Percentiles rank a stretch among this genome's conserved stretches.
These are phyloP conservation scores for Geranium rotundifolium DNA, from an alignment of 345 rosid genomes.

Conservation along the genomic window DNA sequence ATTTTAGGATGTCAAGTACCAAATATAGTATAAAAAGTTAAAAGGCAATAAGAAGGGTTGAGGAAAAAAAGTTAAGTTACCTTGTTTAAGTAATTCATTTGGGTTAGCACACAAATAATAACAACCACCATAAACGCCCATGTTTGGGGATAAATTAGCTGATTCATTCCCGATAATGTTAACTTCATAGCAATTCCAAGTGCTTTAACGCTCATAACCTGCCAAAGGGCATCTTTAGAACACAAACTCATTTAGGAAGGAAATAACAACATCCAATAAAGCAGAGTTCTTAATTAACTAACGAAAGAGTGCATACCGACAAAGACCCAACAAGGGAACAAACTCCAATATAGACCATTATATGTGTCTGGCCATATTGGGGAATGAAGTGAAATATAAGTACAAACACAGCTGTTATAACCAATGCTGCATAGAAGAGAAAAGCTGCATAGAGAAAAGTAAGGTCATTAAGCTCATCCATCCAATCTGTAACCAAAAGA, in stretches of 20 bases:
- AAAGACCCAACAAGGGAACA: slow-evolving; percentile 96
- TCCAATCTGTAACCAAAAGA: not conserved
- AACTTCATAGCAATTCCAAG: slow-evolving; percentile 70
- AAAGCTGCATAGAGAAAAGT: slow-evolving; percentile 52
- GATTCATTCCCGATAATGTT: slow-evolving; percentile 62
- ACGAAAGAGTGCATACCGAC: slow-evolving; percentile 45
- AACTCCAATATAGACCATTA: slow-evolving; percentile 87
- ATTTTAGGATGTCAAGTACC: no score
- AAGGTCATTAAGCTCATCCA: not conserved
- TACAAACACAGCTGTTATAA: slow-evolving; percentile 53
- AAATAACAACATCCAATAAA: not conserved
- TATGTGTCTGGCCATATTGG: slow-evolving; percentile 85
- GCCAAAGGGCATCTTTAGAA: slow-evolving; percentile 6
- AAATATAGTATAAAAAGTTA: no score
- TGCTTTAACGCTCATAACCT: slow-evolving; percentile 82
- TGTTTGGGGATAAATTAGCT: slow-evolving; percentile 56
- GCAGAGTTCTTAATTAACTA: not conserved
- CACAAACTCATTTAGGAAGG: not conserved
- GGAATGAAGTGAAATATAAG: slow-evolving; percentile 65
- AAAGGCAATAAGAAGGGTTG: no score
- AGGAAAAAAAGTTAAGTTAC: slow-evolving; percentile 8
- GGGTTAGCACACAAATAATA: slow-evolving; percentile 54
- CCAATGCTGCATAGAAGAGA: slow-evolving; percentile 71
- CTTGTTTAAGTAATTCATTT: slow-evolving; percentile 71
- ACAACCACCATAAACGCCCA: slow-evolving; percentile 58